phyloP scores from a whole-genome alignment of 768 basidiomycete genomes.

The Kwoniella mangroviensis region DNA sequence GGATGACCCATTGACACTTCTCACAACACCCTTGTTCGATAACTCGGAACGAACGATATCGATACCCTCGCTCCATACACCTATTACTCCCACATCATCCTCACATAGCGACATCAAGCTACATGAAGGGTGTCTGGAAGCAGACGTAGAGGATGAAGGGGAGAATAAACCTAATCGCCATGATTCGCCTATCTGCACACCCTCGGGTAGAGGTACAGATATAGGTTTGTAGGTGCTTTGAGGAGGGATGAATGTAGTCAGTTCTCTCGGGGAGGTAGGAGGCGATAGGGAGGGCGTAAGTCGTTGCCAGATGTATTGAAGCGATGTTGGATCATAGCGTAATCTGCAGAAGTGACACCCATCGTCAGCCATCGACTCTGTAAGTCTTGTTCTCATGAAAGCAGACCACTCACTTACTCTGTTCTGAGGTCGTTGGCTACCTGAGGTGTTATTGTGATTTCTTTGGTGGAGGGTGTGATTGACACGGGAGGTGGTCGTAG shows the following conservation, averaged over 20 bases:
- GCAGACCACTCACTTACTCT: constrained; percentile 60
- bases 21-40: background rate
- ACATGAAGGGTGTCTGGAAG: background rate
- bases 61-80: constrained; percentile 54
- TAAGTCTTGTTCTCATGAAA: background rate
- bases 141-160: background rate
- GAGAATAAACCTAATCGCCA: constrained; percentile 70
- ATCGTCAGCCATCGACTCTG: background rate
- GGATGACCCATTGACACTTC: constrained; percentile 9
- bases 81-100: constrained; percentile 23
- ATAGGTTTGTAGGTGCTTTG: constrained; percentile 77
- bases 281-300: constrained; percentile 10
- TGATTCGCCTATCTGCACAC: constrained; percentile 63
- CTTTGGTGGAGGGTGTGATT: constrained; percentile 55
- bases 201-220: constrained; percentile 68
- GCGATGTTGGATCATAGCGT: constrained; percentile 64
- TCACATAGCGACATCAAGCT: constrained; percentile 7
- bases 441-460: constrained; percentile 74
- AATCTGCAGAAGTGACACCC: constrained; percentile 47
- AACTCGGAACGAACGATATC: constrained; percentile 26
- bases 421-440: constrained; percentile 89
- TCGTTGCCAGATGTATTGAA: constrained; percentile 72
- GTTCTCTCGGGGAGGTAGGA: constrained; percentile 59
- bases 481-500: constrained; percentile 77
- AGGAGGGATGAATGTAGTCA: constrained; percentile 72